Evolutionary conservation across 768 basidiomycete species (phyloP).

Genomic region (Pleurotus tuoliensis): DNA sequence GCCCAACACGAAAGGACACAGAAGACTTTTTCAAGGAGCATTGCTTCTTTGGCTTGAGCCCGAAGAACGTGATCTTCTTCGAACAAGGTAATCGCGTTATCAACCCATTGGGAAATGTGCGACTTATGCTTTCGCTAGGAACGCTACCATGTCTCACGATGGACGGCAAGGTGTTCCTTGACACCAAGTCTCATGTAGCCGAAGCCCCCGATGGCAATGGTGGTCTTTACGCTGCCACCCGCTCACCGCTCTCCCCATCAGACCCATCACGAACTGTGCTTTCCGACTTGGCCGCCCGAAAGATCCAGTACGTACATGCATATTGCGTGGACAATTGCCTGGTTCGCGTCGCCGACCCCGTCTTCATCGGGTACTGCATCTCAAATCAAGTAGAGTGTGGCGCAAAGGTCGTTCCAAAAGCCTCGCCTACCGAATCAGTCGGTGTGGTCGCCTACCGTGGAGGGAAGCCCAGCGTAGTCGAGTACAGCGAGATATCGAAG

Average conservation of each 20-base stretch:
- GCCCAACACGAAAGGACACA: slow-evolving; percentile 86
- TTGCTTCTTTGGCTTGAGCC: slow-evolving; percentile 75
- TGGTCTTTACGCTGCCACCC: slow-evolving; percentile 92
- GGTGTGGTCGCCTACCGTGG: slow-evolving; percentile 88
- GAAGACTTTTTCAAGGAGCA: slow-evolving; percentile 79
- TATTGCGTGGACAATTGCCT: slow-evolving; percentile 99
- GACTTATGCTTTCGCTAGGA: slow-evolving; percentile 44
- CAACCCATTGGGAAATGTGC: slow-evolving; percentile 5
- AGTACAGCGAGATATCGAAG: slow-evolving; percentile 93
- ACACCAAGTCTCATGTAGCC: slow-evolving; percentile 73
- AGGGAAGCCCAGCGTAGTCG: slow-evolving; percentile 87
- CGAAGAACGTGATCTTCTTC: slow-evolving; percentile 85
- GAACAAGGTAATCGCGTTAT: slow-evolving; percentile 74
- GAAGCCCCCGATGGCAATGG: slow-evolving; percentile 98
- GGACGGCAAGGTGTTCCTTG: slow-evolving; percentile 91
- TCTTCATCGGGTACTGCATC: slow-evolving; percentile 95
- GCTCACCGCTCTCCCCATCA: slow-evolving; percentile 61
- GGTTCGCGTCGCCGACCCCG: slow-evolving; percentile 93
- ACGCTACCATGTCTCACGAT: slow-evolving; percentile 92
- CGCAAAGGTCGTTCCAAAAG: slow-evolving; percentile 94
- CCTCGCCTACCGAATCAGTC: slow-evolving; percentile 82
- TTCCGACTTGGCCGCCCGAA: slow-evolving; percentile 71
- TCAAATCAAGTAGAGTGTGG: slow-evolving; percentile 85
- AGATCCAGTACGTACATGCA: slow-evolving; percentile 85
- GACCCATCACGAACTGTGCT: slow-evolving; percentile 72